Evolutionary conservation across 192 early-diverging fungal species (phyloP).

Genomic region (Jimgerdemannia lactiflua): DNA sequence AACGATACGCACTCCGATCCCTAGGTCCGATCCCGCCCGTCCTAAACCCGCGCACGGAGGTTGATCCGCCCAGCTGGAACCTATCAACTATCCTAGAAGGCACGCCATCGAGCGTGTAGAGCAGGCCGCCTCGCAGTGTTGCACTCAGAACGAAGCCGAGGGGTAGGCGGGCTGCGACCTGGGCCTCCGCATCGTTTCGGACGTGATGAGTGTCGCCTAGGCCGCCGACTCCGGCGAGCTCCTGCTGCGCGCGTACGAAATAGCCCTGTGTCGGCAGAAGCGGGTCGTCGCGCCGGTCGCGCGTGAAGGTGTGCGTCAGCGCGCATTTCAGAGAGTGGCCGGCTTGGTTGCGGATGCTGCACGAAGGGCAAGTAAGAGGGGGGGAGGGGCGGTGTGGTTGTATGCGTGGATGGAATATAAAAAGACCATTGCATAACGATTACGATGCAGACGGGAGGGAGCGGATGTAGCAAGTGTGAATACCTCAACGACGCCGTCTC

Average conservation of each 20-base stretch:
- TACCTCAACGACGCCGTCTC: conserved; percentile 59
- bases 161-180: conserved; percentile 52
- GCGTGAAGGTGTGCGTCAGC: conserved; percentile 57
- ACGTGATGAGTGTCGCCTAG: conserved; percentile 70
- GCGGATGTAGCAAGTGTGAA: no score
- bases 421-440: no score
- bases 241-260: conserved; percentile 46
- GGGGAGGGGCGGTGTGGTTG: background rate
- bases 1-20: conserved; percentile 39
- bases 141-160: conserved; percentile 16
- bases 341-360: conserved; percentile 31
- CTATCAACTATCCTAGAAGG: conserved; percentile 75
- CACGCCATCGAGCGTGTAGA: conserved; percentile 56
- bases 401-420: no score
- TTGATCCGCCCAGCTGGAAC: conserved; percentile 86
- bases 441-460: no score
- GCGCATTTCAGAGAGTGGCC: conserved; percentile 70
- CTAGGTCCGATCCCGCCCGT: conserved; percentile 85
- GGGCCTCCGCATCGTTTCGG: conserved; percentile 69
- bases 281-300: conserved; percentile 76
- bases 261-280: conserved; percentile 75
- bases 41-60: conserved; percentile 85
- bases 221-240: conserved; percentile 77
- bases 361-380: no score
- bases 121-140: conserved; percentile 56